These are phyloP conservation scores for Melaleuca alternifolia DNA, from an alignment of 345 rosid genomes.

Conservation along the genomic window DNA sequence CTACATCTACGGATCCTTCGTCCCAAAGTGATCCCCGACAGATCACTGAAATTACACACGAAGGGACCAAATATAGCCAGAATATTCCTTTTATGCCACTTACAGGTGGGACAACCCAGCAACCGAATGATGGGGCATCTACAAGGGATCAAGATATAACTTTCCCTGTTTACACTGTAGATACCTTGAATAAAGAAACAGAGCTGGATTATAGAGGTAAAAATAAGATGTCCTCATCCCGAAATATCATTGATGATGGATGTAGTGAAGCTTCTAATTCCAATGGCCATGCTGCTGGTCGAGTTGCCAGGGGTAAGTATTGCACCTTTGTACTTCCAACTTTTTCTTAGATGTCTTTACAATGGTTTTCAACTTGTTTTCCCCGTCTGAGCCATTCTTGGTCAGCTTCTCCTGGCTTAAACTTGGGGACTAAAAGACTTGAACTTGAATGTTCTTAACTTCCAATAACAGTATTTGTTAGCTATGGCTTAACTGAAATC, in stretches of 20 bases:
- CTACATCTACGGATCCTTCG: slow-evolving; percentile 10
- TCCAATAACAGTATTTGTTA: not conserved
- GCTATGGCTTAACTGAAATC: not conserved
- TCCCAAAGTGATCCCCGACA: slow-evolving; percentile 25
- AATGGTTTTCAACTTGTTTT: not conserved
- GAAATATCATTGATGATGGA: slow-evolving; percentile 31
- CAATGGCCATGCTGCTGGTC: slow-evolving; percentile 17
- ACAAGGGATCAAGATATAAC: slow-evolving; percentile 18
- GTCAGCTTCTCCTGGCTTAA: not conserved
- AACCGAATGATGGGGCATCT: slow-evolving; percentile 4
- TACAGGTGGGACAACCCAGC: slow-evolving; percentile 7
- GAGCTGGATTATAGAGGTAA: slow-evolving; percentile 21
- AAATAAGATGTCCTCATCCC: slow-evolving; percentile 18
- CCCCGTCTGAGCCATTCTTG: not conserved
- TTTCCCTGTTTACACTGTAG: slow-evolving; percentile 9
- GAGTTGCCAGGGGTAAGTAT: slow-evolving; percentile 49
- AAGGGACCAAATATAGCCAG: slow-evolving; percentile 15
- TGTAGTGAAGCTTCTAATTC: slow-evolving; percentile 27
- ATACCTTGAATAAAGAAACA: slow-evolving; percentile 1
- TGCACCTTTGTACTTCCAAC: not conserved
- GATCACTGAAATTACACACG: not conserved
- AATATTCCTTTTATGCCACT: slow-evolving; percentile 2
- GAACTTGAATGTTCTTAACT: not conserved
- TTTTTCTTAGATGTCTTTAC: not conserved
- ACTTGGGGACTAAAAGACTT: not conserved